Percentiles rank a stretch among this genome's conserved stretches.
These are phyloP conservation scores for Xylaria intraflava DNA, from an alignment of 495 filamentous ascomycete genomes.

Conservation along the genomic window DNA sequence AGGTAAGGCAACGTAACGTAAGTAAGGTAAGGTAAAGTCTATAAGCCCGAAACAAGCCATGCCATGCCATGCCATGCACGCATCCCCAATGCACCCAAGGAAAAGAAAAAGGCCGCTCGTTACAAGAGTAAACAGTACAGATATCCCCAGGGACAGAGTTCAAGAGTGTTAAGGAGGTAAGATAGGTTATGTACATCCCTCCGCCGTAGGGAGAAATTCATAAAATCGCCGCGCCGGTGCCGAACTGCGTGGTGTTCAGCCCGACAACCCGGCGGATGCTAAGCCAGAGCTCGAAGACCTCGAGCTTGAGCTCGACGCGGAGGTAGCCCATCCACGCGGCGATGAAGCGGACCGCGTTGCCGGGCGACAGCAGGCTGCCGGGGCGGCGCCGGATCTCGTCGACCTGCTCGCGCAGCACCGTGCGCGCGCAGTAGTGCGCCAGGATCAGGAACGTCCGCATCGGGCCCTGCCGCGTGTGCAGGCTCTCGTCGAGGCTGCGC, in stretches of 20 bases:
- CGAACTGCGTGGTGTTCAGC: constrained; percentile 12
- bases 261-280: constrained; percentile 44
- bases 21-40: too few relatives aligned
- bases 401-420: constrained; percentile 81
- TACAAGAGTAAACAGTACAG: not conserved
- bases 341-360: constrained; percentile 41
- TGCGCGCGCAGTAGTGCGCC: constrained; percentile 82
- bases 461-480: constrained; percentile 84
- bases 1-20: too few relatives aligned
- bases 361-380: constrained; percentile 43
- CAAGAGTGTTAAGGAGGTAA: not conserved
- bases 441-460: constrained; percentile 88
- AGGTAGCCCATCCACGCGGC: constrained; percentile 46
- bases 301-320: constrained; percentile 48
- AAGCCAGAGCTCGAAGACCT: constrained; percentile 54
- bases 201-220: too few relatives aligned
- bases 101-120: not conserved
- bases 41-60: too few relatives aligned
- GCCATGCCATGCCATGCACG: not conserved
- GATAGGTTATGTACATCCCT: not conserved
- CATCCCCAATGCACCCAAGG: constrained; percentile 5
- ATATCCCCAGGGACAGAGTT: not conserved
- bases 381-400: constrained; percentile 50
- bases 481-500: constrained; percentile 84
- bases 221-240: constrained; percentile 8